phyloP scores from a whole-genome alignment of 1,284 basidiomycete genomes.

The Somion occarium region DNA sequence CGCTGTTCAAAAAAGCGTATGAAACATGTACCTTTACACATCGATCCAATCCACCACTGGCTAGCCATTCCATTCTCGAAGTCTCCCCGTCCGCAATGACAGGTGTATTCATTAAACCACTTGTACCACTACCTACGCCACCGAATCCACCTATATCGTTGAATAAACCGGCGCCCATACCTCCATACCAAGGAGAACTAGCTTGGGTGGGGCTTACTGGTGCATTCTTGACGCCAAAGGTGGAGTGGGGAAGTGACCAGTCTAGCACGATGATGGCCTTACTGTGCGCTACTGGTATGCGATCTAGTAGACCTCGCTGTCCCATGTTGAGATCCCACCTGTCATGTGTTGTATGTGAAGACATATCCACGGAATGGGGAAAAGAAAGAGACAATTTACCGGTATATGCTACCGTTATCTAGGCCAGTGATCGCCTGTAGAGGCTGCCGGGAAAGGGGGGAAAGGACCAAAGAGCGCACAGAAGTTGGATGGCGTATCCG shows the following conservation, averaged over 20 bases:
- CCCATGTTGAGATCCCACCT: slow-evolving; percentile 82
- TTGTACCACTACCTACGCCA: slow-evolving; percentile 1
- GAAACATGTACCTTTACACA: slow-evolving; percentile 69
- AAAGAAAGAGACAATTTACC: slow-evolving; percentile 28
- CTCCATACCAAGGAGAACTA: slow-evolving; percentile 21
- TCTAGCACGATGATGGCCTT: slow-evolving; percentile 75
- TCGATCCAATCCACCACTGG: slow-evolving; percentile 77
- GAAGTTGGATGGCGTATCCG: slow-evolving; percentile 71
- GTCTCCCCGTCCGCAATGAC: slow-evolving; percentile 28
- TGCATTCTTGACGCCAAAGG: slow-evolving; percentile 2
- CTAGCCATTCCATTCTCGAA: slow-evolving; percentile 74
- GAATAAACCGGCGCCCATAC: slow-evolving; percentile 20
- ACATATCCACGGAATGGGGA: too few relatives aligned
- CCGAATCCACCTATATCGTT: slow-evolving; percentile 23
- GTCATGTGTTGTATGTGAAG: slow-evolving; percentile 4
- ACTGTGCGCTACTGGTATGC: slow-evolving; percentile 74
- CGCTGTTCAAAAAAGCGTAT: not conserved
- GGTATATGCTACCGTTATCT: slow-evolving; percentile 63
- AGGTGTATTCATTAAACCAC: slow-evolving; percentile 4
- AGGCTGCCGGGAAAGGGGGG: slow-evolving; percentile 57
- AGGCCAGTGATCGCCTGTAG: slow-evolving; percentile 73
- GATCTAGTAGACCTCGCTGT: slow-evolving; percentile 66
- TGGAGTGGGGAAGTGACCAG: slow-evolving; percentile 47
- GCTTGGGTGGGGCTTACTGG: slow-evolving; percentile 7
- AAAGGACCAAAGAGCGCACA: slow-evolving; percentile 71